phyloP scores from a whole-genome alignment of 768 basidiomycete genomes.

The Agaricus bisporus region DNA sequence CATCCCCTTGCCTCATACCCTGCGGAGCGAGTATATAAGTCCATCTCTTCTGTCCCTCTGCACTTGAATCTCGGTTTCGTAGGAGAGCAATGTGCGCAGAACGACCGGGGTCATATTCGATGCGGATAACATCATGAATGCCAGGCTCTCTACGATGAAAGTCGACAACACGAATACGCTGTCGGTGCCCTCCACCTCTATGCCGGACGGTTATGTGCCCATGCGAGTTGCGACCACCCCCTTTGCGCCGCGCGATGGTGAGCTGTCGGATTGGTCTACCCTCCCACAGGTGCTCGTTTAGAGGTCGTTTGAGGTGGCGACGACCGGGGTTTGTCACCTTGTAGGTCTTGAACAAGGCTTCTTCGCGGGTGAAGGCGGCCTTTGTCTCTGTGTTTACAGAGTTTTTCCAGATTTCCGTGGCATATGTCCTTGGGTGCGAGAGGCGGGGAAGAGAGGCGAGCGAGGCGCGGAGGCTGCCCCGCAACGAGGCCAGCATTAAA shows the following conservation, averaged over 20 bases:
- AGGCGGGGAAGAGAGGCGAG: slow-evolving; percentile 16
- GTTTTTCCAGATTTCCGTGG: slow-evolving; percentile 32
- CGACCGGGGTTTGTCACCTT: slow-evolving; percentile 84
- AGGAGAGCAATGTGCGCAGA: slow-evolving; percentile 93
- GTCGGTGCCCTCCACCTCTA: slow-evolving; percentile 87
- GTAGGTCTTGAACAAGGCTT: slow-evolving; percentile 76
- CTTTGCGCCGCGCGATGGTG: slow-evolving; percentile 75
- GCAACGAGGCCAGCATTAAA: slow-evolving; percentile 37
- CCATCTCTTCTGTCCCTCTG: slow-evolving; percentile 57
- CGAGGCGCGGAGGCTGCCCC: slow-evolving; percentile 36
- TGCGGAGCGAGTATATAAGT: slow-evolving; percentile 93
- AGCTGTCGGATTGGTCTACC: slow-evolving; percentile 82
- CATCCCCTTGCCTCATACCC: slow-evolving; percentile 81
- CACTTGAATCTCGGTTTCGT: slow-evolving; percentile 48
- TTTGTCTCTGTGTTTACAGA: slow-evolving; percentile 28
- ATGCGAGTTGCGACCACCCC: slow-evolving; percentile 78
- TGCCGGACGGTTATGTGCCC: slow-evolving; percentile 86
- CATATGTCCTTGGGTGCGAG: slow-evolving; percentile 26
- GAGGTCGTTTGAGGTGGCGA: slow-evolving; percentile 80
- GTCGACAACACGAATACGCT: slow-evolving; percentile 82
- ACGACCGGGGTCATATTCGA: slow-evolving; percentile 95
- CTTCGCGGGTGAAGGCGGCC: slow-evolving; percentile 43
- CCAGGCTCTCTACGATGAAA: slow-evolving; percentile 77
- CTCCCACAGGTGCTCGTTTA: slow-evolving; percentile 76
- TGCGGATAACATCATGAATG: slow-evolving; percentile 82